phyloP scores from a whole-genome alignment of 495 filamentous ascomycete species.

The Baudoinia panamericana region DNA sequence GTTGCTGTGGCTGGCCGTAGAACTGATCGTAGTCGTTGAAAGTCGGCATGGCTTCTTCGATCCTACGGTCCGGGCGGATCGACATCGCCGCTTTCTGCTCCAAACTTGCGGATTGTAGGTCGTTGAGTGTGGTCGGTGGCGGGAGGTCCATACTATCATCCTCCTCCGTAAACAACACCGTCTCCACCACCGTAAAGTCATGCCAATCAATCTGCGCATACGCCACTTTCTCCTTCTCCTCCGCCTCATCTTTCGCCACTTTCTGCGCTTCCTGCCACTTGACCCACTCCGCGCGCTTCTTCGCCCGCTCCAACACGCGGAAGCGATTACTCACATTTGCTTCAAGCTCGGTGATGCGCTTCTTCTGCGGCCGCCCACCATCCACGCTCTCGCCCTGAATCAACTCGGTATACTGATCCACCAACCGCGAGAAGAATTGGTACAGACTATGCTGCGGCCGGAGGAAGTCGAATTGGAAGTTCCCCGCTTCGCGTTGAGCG shows the following conservation, averaged over 20 bases:
- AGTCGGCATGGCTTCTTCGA: conserved; percentile 90
- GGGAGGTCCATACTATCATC: conserved; percentile 81
- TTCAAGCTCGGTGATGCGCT: conserved; percentile 59
- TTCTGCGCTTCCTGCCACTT: conserved; percentile 78
- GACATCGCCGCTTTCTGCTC: conserved; percentile 89
- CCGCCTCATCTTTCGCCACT: conserved; percentile 75
- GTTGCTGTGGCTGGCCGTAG: conserved; percentile 7
- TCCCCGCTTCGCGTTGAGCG: conserved; percentile 73
- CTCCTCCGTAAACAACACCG: conserved; percentile 79
- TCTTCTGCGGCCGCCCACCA: conserved; percentile 50
- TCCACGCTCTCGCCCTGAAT: conserved; percentile 57
- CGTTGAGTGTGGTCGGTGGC: conserved; percentile 73
- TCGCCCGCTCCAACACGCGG: conserved; percentile 58
- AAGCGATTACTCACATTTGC: conserved; percentile 68
- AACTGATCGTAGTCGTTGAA: conserved; percentile 38
- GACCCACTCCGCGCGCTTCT: conserved; percentile 72
- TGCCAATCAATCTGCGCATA: conserved; percentile 97
- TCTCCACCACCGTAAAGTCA: conserved; percentile 92
- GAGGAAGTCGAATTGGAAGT: conserved; percentile 94
- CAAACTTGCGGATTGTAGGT: conserved; percentile 83
- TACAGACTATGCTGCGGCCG: conserved; percentile 90
- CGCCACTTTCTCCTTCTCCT: conserved; percentile 67
- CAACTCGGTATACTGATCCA: conserved; percentile 89
- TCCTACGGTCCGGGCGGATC: conserved; percentile 59
- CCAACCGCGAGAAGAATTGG: conserved; percentile 80